Base-by-base conservation (phyloP, 208 protist genomes). In the Phytomonas sp. region DNA sequence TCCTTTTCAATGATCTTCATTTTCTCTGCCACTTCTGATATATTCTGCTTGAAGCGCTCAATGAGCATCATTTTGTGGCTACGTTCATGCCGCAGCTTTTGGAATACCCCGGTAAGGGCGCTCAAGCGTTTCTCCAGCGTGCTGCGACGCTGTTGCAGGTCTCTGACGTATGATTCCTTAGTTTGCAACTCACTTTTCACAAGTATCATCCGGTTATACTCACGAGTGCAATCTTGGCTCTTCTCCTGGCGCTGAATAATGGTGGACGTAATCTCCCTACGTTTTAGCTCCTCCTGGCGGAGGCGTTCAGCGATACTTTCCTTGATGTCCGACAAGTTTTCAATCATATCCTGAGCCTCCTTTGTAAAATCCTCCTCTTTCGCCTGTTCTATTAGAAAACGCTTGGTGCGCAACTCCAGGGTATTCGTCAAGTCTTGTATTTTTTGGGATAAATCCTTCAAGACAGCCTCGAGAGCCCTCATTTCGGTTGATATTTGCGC, bases 1-100 rank as follows among this genome's bases (percentile, higher is more conserved):
- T 98, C 97, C 68, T 98, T 96, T 66, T 98, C 92, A 51, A 98
- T 74, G 70, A 98, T 96, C 70, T 95, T 97, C 29, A 96, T 98
- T 79, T 98, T 98, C 82, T 98, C 96, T 61, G 92, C 85, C 61
- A 96, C 94, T 75, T 98, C 96, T 15, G 92, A 88, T 80, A 98
- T 89, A 56, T 84, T 90, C 78, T 98, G 96, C 37, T 88, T 89
- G 60, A 93, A 78, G 56, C 89, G 76, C 71, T 98, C 96, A 71
- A 98, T 98, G 71, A 97, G 80, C 30, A 94, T 90, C 20, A 89
- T 92, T 75, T 93, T 97, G 53, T 97, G 93, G 72, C 92, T 89
- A 17, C 96, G 79, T 75, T 98, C 94, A 60, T 85, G 85, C 79
- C 98, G 98, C 30, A 98, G 87, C 33, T 88, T 78, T 33, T 97